A percentile compares a stretch with the other conserved stretches of the same genome.
phyloP scores from a whole-genome alignment of 1,284 basidiomycete genomes.

The Inonotus obliquus region DNA sequence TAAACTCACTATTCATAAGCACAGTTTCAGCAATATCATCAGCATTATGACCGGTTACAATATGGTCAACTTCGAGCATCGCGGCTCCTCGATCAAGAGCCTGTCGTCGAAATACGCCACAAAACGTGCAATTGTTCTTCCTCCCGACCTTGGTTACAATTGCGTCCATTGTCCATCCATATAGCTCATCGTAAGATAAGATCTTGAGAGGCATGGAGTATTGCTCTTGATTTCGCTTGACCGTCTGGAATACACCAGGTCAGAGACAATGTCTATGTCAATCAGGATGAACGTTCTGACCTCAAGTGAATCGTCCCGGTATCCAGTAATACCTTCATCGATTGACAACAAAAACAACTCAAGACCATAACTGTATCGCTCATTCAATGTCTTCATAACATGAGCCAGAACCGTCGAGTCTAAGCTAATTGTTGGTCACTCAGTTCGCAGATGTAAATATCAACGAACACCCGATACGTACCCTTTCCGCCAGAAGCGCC shows the following conservation, averaged over 20 bases:
- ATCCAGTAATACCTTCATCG: conserved; percentile 98
- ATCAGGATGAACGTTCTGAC: conserved; percentile 37
- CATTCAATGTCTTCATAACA: conserved; percentile 94
- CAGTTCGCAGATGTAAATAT: background rate
- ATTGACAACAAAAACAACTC: conserved; percentile 93
- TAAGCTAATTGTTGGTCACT: conserved; percentile 30
- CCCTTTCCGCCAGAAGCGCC: conserved; percentile 98
- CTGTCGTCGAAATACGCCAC: conserved; percentile 95
- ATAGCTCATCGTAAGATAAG: conserved; percentile 92
- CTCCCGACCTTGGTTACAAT: conserved; percentile 93
- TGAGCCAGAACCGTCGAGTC: conserved; percentile 98
- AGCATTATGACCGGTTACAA: conserved; percentile 98
- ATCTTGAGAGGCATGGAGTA: conserved; percentile 96
- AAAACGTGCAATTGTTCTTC: conserved; percentile 99
- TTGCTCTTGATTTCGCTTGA: conserved; percentile 95
- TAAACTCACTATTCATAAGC: conserved; percentile 90
- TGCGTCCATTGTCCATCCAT: conserved; percentile 99
- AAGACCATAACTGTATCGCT: conserved; percentile 90
- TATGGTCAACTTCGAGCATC: conserved; percentile 89
- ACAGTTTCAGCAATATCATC: conserved; percentile 99
- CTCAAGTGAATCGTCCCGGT: conserved; percentile 96
- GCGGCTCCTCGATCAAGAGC: conserved; percentile 94
- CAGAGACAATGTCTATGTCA: background rate
- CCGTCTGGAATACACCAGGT: conserved; percentile 59
- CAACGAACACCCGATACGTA: conserved; percentile 27